These are phyloP conservation scores for Phialophora macrospora DNA, from an alignment of 2,329 filamentous ascomycete species.

Conservation along the genomic window DNA sequence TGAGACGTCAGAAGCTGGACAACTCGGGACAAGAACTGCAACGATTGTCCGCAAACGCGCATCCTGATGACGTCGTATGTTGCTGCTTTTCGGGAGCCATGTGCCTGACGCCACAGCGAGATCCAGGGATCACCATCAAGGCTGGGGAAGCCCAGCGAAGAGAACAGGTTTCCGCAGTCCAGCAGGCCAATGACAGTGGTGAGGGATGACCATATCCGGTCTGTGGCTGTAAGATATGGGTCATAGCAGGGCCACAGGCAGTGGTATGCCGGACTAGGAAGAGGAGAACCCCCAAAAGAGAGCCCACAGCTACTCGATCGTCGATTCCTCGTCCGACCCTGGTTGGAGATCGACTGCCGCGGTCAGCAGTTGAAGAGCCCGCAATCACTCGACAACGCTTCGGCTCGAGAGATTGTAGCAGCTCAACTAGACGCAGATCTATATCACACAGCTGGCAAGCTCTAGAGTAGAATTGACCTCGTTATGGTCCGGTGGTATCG, in stretches of 20 bases:
- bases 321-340: background rate
- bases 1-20: conserved; percentile 35
- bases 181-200: conserved; percentile 13
- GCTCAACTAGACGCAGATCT: background rate
- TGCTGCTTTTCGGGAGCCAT: conserved; percentile 36
- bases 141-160: background rate
- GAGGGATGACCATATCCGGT: background rate
- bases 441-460: background rate
- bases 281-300: background rate
- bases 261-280: background rate
- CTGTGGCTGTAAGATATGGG: conserved; percentile 26
- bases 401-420: background rate
- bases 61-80: conserved; percentile 33
- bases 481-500: background rate
- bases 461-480: background rate
- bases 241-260: conserved; percentile 5
- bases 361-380: background rate
- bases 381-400: background rate
- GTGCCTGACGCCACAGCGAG: conserved; percentile 18
- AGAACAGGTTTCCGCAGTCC: conserved; percentile 9
- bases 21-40: conserved; percentile 20
- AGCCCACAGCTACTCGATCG: background rate
- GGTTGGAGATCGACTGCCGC: background rate
- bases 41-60: conserved; percentile 24
- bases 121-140: conserved; percentile 2